A percentile compares a stretch with the other conserved stretches of the same genome.
Evolutionary conservation across 352 stramenopile species (phyloP).

Genomic region (Pythium utonaiense): DNA sequence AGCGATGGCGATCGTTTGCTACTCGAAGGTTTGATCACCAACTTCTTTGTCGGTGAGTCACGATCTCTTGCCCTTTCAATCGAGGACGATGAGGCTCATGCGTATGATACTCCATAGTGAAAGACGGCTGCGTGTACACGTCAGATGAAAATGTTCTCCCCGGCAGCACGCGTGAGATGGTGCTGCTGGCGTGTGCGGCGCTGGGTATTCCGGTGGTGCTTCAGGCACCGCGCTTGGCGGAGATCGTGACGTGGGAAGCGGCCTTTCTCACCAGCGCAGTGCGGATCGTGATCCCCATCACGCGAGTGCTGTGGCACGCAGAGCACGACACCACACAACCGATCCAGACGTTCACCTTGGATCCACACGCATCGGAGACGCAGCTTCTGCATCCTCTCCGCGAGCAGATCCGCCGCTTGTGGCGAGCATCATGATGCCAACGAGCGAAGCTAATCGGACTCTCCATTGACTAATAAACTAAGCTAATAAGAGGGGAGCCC

Average conservation of each 20-base stretch:
- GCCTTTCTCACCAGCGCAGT: constrained; percentile 73
- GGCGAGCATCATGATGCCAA: constrained; percentile 12
- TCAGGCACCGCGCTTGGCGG: constrained; percentile 46
- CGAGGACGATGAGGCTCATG: constrained; percentile 1
- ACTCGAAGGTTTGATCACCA: constrained; percentile 74
- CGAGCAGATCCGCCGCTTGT: constrained; percentile 13
- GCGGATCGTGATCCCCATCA: constrained; percentile 21
- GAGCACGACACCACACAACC: background rate
- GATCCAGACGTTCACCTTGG: constrained; percentile 2
- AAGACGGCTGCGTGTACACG: constrained; percentile 44
- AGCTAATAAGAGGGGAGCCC: no score
- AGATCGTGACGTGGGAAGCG: constrained; percentile 48
- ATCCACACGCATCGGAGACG: background rate
- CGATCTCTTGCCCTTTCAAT: background rate
- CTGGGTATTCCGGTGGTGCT: constrained; percentile 57
- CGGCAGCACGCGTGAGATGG: constrained; percentile 59
- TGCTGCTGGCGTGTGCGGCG: constrained; percentile 53
- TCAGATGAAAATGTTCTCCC: constrained; percentile 39
- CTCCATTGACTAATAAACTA: constrained; percentile 7
- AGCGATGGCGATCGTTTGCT: constrained; percentile 23
- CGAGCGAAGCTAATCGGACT: no score
- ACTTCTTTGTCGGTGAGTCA: constrained; percentile 70
- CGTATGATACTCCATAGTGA: constrained; percentile 25
- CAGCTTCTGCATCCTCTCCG: constrained; percentile 2
- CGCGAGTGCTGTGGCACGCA: constrained; percentile 11